Percentiles rank a stretch among this genome's conserved stretches.
phyloP scores from a whole-genome alignment of 2,329 filamentous ascomycete species.

The Fusarium sp. region DNA sequence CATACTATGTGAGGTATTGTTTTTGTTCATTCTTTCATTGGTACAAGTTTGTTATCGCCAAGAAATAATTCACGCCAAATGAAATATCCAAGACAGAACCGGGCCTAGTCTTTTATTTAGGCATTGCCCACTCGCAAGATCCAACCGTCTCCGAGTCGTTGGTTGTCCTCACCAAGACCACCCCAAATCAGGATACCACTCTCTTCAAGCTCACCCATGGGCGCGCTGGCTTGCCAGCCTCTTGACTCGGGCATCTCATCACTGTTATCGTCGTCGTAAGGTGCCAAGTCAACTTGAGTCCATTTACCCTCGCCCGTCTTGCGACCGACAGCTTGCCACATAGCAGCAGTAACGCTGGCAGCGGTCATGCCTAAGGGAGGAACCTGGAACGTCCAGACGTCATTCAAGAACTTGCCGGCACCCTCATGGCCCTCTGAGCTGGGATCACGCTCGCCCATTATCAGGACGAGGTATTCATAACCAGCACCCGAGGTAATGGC shows the following conservation, averaged over 20 bases:
- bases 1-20: conserved; percentile 20
- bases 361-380: conserved; percentile 63
- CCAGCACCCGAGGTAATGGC: conserved; percentile 67
- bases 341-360: conserved; percentile 65
- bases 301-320: conserved; percentile 68
- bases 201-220: conserved; percentile 67
- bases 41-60: conserved; percentile 23
- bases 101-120: conserved; percentile 15
- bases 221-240: conserved; percentile 66
- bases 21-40: conserved; percentile 10
- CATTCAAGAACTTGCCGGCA: conserved; percentile 64
- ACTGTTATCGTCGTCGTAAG: conserved; percentile 63
- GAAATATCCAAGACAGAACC: conserved; percentile 11
- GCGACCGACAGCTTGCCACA: conserved; percentile 61
- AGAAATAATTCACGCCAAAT: conserved; percentile 27
- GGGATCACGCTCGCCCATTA: conserved; percentile 65
- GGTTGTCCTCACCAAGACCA: conserved; percentile 61
- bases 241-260: conserved; percentile 60
- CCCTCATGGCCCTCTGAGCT: conserved; percentile 59
- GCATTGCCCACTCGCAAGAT: conserved; percentile 63
- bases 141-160: conserved; percentile 69
- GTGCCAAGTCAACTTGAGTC: conserved; percentile 57
- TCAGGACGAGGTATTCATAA: conserved; percentile 68
- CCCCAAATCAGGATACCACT: conserved; percentile 69
- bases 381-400: conserved; percentile 72